Percentiles rank a stretch among this genome's conserved stretches.
Conservation (phyloP, 192 early-diverging fungal genomes). For the Dissophora globulifera region DNA sequence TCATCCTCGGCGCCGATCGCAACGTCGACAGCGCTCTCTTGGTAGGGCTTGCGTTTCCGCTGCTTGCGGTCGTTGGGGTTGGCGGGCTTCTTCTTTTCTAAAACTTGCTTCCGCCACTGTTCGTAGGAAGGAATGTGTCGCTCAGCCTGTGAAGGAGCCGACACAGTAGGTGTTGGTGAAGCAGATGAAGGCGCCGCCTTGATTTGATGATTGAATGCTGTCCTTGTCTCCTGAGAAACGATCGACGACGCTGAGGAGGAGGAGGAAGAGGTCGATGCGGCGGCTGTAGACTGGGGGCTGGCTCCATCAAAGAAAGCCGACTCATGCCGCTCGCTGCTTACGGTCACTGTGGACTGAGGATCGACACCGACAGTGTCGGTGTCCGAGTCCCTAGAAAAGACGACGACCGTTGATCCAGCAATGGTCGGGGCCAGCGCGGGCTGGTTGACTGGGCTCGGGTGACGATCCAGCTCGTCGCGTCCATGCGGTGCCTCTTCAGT, state of each 20-base stretch:
- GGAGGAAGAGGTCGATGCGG: no score
- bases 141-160: constrained; percentile 5
- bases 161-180: neutral
- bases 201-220: no score
- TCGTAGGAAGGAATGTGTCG: constrained; percentile 46
- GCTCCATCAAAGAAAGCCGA: no score
- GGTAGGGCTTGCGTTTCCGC: constrained; percentile 43
- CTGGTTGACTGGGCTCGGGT: neutral
- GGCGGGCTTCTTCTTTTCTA: constrained; percentile 38
- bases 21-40: constrained; percentile 42
- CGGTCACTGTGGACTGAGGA: constrained; percentile 2
- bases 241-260: no score
- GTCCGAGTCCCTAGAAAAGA: constrained; percentile 1
- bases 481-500: neutral
- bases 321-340: no score
- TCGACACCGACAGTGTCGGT: neutral
- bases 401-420: constrained; percentile 19
- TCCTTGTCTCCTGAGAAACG: no score
- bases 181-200: neutral
- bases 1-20: constrained; percentile 49
- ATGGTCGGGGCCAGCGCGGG: constrained; percentile 13
- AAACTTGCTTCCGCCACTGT: constrained; percentile 46
- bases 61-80: constrained; percentile 37
- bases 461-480: neutral
- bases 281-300: no score